Base-by-base conservation (phyloP, 345 rosid genomes). In the Turritis glabra region DNA sequence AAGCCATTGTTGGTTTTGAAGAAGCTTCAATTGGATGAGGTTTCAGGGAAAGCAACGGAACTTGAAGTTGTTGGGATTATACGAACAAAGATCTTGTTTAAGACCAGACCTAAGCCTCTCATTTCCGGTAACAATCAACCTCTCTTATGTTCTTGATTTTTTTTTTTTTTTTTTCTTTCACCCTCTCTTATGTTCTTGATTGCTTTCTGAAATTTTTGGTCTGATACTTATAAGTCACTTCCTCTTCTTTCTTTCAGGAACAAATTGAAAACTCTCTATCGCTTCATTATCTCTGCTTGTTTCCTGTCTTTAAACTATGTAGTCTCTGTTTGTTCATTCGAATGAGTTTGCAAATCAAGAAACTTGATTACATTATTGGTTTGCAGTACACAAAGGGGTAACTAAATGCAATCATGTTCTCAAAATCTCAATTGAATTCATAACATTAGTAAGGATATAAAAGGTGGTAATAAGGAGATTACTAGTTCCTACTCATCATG, bases 21-120 rank as follows among this genome's bases (percentile, higher is more conserved):
- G 89, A 93, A 93, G 75, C 81, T 79, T 46, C 88, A 82, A 61
- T 58, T 37, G 3, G 86, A 78, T 23, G 23, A 51, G 53, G 46
- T 78, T 15, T 61, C 84, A 7, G 46, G 14, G 21, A 47, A 86
- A 0, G 58, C 71, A 23, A 75, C 83, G 3, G 94, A 93, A 40
- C 73, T 91, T 37, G 85, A 88, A 67, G 96, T 87, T 53, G 76
- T 79, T 2, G 98, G 98, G 21, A 68, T 91, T 22, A 84, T 91
- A 27, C 81, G 96, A 23, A 88, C 85, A n/a, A 80, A 86, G 82
- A 88, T 91, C 72, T 73, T 91, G 85, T 91, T 88, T 83, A 93
- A 89, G 82, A 84, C 82, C 65, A 84, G 97, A 69, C 97, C 98
- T 13, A 85, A 82, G 71, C 90, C 98, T 79, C 85, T 93, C 13